A percentile compares a stretch with the other conserved stretches of the same genome.
phyloP scores from a whole-genome alignment of 176 grass and related monocot genomes.

The Aegilops umbellulata region DNA sequence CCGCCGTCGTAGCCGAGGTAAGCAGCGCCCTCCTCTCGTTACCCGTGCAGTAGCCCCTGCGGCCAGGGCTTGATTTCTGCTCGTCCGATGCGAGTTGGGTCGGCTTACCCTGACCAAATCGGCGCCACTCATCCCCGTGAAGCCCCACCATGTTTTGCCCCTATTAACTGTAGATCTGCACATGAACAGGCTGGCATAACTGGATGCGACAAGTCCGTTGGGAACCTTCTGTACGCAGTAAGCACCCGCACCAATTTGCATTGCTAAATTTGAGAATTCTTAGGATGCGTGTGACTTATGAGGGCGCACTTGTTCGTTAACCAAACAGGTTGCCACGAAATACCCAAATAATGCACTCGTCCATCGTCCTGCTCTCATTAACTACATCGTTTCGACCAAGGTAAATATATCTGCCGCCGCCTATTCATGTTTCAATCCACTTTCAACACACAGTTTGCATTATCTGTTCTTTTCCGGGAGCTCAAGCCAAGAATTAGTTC shows the following conservation, averaged over 20 bases:
- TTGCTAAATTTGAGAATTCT: not conserved
- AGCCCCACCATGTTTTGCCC: not conserved
- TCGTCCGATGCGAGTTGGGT: not conserved
- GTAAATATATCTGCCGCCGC: conserved; percentile 38
- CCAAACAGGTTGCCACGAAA: conserved; percentile 84
- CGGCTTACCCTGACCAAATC: not conserved
- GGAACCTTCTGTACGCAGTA: conserved; percentile 86
- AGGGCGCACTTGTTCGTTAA: conserved; percentile 1
- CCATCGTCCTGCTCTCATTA: conserved; percentile 75
- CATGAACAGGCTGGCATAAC: conserved; percentile 62
- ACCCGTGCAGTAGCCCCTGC: too few relatives aligned
- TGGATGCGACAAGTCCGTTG: conserved; percentile 65
- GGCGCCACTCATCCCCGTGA: not conserved
- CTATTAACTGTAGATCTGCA: conserved; percentile 15
- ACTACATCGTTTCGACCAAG: conserved; percentile 66
- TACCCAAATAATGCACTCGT: conserved; percentile 78
- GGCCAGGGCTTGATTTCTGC: not conserved
- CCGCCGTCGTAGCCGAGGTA: conserved; percentile 75
- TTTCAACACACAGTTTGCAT: not conserved
- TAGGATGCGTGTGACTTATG: conserved; percentile 10
- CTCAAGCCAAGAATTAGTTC: not conserved
- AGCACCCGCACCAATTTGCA: not conserved
- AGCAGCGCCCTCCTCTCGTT: not conserved
- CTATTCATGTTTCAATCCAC: not conserved
- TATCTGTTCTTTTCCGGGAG: not conserved